Base-by-base conservation (phyloP, 768 basidiomycete genomes). In the Rhizopogon roseolus region DNA sequence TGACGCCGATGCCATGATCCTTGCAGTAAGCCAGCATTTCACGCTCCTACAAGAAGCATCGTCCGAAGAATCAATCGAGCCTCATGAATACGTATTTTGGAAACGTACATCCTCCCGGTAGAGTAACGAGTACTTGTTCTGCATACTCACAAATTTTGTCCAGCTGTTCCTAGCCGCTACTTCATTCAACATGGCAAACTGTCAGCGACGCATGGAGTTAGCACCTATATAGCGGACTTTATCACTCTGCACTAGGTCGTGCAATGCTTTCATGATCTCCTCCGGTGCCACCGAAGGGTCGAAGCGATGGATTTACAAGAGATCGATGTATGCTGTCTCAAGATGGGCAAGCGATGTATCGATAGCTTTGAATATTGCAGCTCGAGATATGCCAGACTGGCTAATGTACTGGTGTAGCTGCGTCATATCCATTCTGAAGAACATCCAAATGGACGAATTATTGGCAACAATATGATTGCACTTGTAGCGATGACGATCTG, bases 91-190 rank as follows among this genome's bases (percentile, higher is more conserved):
- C 3, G 29, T 8, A 19, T 45, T 16, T 8, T 1, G 13, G 43
- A 1, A 7, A 9, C 39, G 29, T n/a, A 73, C 78, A 64, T 83
- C 80, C 53, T 81, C 76, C 29, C 81, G 71, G 59, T 84, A 84
- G 19, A 82, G 68, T 6, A 81, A 64, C 37, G 72, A 79, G 56
- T 82, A 76, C 53, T 79, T 75, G 38, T 74, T 71, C 64, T 84
- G 82, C 73, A 83, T 81, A 53, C 79, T 77, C 45, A 80, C 70
- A 56, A 83, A 83, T 54, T 70, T 75, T 4, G 81, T 80, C 72
- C 80, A 79, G 2, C 73, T 73, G n/a, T 78, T 61, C 53, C 64
- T 66, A 36, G 66, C 62, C 5, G 80, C 79, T 1, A 77, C 69
- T 29, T 75, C 70, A 53, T 79, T 76, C 64, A 80, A 64, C 48